Conservation (phyloP, 2,329 filamentous ascomycete genomes). For the Scytalidium lignicola region DNA sequence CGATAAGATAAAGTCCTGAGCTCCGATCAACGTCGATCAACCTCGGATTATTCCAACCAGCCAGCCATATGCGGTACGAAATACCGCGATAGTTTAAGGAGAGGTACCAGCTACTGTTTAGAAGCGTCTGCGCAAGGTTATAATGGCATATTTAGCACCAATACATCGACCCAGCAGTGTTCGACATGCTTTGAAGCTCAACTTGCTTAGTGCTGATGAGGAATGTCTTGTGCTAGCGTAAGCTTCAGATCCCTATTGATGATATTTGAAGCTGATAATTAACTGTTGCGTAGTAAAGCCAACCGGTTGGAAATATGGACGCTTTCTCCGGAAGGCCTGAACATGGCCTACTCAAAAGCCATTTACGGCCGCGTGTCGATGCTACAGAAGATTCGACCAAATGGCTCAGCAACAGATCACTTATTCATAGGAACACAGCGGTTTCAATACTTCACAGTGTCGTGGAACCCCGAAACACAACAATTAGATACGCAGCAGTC, state of each 20-base stretch:
- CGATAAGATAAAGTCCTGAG: neutral
- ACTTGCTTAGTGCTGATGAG: slow-evolving; percentile 66
- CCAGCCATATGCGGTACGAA: neutral
- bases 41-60: neutral
- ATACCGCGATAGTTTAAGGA: neutral
- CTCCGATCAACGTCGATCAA: neutral
- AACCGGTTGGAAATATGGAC: slow-evolving; percentile 84
- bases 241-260: slow-evolving; percentile 29
- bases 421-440: slow-evolving; percentile 90
- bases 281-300: slow-evolving; percentile 55
- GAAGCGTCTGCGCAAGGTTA: neutral
- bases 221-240: slow-evolving; percentile 87
- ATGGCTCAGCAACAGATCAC: slow-evolving; percentile 70
- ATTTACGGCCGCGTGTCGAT: slow-evolving; percentile 86
- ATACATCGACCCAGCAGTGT: slow-evolving; percentile 91
- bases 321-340: slow-evolving; percentile 57
- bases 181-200: slow-evolving; percentile 77
- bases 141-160: slow-evolving; percentile 90
- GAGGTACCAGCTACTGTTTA: neutral
- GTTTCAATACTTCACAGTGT: slow-evolving; percentile 84
- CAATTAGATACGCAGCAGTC: slow-evolving; percentile 45
- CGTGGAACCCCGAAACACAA: slow-evolving; percentile 62
- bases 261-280: slow-evolving; percentile 15
- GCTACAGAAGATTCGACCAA: slow-evolving; percentile 73
- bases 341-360: slow-evolving; percentile 61